A percentile compares a stretch with the other conserved stretches of the same genome.
phyloP scores from a whole-genome alignment of 108 stramenopile species.

The Ochromonas danica region DNA sequence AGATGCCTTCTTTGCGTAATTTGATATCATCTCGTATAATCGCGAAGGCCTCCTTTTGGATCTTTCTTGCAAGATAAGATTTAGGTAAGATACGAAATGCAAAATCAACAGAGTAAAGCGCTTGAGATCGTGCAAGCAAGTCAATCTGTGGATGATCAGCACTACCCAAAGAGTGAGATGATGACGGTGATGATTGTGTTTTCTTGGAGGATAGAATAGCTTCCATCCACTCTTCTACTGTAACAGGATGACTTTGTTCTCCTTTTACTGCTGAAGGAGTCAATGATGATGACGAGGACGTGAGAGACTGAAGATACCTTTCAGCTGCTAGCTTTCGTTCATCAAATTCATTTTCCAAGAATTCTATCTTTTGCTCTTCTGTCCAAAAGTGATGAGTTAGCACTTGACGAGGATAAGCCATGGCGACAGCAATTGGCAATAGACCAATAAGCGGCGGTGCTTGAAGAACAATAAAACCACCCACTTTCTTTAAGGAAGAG shows the following conservation, averaged over 20 bases:
- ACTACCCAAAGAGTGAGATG: not conserved
- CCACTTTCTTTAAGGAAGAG: not conserved
- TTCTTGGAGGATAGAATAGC: not conserved
- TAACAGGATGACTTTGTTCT: not conserved
- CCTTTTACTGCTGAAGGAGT: not conserved
- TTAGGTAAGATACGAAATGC: not conserved
- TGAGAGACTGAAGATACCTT: not conserved
- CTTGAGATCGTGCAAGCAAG: not conserved
- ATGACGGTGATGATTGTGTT: not conserved
- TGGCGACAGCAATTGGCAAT: not conserved
- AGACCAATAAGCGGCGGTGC: not conserved
- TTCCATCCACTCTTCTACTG: not conserved
- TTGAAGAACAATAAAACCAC: not conserved
- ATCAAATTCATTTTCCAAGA: not conserved
- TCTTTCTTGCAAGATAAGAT: not conserved
- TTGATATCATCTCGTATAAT: not conserved
- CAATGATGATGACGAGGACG: not conserved
- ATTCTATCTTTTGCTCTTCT: not conserved
- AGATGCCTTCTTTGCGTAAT: not conserved
- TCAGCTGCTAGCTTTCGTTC: not conserved
- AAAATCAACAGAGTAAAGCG: not conserved
- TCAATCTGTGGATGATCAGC: not conserved
- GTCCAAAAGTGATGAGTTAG: conserved; percentile 1
- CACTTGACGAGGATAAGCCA: not conserved
- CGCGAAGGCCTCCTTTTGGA: not conserved